Percentiles rank a stretch among this genome's conserved stretches.
These are phyloP conservation scores for Phytophthora cactorum DNA, from an alignment of 352 stramenopile species.

Conservation along the genomic window DNA sequence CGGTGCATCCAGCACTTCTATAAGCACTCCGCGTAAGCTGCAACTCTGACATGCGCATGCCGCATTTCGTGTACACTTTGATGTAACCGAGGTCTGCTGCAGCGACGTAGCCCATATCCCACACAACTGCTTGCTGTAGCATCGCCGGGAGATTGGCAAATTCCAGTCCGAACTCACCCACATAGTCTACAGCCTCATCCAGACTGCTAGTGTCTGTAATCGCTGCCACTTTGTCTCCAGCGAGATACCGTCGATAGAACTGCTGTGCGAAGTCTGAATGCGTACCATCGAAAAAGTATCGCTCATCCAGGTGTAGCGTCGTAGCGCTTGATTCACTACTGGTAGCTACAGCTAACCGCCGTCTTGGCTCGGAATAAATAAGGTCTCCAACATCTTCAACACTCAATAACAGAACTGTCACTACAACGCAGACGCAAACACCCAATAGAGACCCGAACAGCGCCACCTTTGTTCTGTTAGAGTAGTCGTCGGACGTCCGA, in stretches of 20 bases:
- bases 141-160: slow-evolving; percentile 41
- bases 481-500: neutral
- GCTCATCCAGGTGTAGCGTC: slow-evolving; percentile 44
- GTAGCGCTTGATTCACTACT: slow-evolving; percentile 3
- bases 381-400: neutral
- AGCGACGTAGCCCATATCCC: slow-evolving; percentile 50
- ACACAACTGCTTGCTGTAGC: slow-evolving; percentile 55
- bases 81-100: slow-evolving; percentile 36
- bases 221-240: slow-evolving; percentile 22
- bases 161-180: slow-evolving; percentile 30
- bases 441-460: slow-evolving; percentile 7
- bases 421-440: slow-evolving; percentile 5
- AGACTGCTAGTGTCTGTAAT: slow-evolving; percentile 24
- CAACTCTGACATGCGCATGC: slow-evolving; percentile 51
- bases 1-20: slow-evolving; percentile 34
- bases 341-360: slow-evolving; percentile 11
- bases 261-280: slow-evolving; percentile 64
- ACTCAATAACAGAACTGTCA: neutral
- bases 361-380: slow-evolving; percentile 29
- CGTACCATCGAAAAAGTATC: slow-evolving; percentile 50
- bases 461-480: slow-evolving; percentile 6
- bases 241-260: slow-evolving; percentile 54
- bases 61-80: slow-evolving; percentile 46
- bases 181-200: slow-evolving; percentile 25
- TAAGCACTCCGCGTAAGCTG: slow-evolving; percentile 37